Conservation (phyloP, 139 green algal genomes). For the Desmodesmus armatus region DNA sequence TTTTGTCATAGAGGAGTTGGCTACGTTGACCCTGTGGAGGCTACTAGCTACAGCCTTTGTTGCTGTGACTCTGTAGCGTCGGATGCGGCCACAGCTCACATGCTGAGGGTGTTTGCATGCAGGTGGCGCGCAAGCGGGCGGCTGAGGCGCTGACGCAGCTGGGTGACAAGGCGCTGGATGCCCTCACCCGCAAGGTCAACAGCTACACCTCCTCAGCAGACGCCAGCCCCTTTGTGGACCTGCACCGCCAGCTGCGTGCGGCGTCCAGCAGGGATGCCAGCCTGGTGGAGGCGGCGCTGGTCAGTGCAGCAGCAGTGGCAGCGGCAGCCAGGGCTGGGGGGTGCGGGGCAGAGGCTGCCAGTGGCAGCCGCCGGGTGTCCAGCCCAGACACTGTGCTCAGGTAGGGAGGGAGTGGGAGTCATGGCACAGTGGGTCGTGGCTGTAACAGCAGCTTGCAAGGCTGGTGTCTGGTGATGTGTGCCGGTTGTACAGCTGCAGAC, state of each 20-base stretch:
- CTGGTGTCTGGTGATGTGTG: too few species aligned
- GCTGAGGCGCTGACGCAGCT: constrained; percentile 38
- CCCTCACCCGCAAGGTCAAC: constrained; percentile 42
- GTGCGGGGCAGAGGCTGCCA: too few species aligned
- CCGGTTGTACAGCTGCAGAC: too few species aligned
- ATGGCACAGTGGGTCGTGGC: background rate
- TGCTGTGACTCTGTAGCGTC: too few species aligned
- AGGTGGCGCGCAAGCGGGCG: constrained; percentile 21
- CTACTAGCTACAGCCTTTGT: too few species aligned
- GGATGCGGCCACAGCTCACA: too few species aligned
- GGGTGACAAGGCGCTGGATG: constrained; percentile 35
- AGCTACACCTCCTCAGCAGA: constrained; percentile 29
- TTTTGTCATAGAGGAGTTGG: too few species aligned
- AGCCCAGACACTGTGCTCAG: too few species aligned
- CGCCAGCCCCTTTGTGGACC: constrained; percentile 13
- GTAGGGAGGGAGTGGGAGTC: too few species aligned
- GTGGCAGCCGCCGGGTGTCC: too few species aligned
- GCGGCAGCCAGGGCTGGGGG: constrained; percentile 6
- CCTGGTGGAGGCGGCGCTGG: background rate
- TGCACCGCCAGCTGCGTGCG: constrained; percentile 31
- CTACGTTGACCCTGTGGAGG: too few species aligned
- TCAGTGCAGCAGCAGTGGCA: constrained; percentile 17
- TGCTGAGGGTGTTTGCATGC: background rate
- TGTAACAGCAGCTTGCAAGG: constrained; percentile 23
- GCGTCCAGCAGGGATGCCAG: constrained; percentile 9